Conservation (phyloP, 2,329 filamentous ascomycete genomes). For the Trichoderma asperellum region DNA sequence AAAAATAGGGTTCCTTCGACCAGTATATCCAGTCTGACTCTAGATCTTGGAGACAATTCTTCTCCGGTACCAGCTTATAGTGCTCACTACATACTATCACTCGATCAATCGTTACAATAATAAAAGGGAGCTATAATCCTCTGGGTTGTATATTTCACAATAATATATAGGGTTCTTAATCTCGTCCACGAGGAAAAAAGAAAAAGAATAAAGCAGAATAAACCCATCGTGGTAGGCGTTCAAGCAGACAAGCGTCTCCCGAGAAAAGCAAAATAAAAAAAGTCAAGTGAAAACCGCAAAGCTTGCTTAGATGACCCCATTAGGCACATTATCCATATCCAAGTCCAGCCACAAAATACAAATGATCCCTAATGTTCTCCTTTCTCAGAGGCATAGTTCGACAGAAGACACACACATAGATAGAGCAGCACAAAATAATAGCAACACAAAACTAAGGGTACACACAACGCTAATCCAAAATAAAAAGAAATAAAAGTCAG, state of each 20-base stretch:
- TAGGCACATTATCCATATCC: constrained; percentile 16
- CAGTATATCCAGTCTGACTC: constrained; percentile 32
- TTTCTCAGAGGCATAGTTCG: not conserved
- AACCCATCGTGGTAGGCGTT: not conserved
- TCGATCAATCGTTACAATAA: not conserved
- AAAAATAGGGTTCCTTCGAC: constrained; percentile 35
- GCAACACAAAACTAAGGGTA: not conserved
- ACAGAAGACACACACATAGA: not conserved
- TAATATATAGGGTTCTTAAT: not conserved
- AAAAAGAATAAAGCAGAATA: not conserved
- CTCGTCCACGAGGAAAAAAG: not conserved
- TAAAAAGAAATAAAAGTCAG: not conserved
- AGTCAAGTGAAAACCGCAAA: not conserved
- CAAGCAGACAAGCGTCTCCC: not conserved
- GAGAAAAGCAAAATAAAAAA: not conserved
- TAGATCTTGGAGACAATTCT: constrained; percentile 10
- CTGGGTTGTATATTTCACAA: not conserved
- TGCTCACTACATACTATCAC: not conserved
- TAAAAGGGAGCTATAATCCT: not conserved
- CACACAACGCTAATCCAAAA: not conserved
- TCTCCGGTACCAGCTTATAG: constrained; percentile 17
- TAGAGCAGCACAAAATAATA: not conserved
- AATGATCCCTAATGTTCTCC: not conserved
- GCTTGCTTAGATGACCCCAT: not conserved
- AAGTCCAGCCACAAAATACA: not conserved